Base-by-base conservation (phyloP, 2,329 filamentous ascomycete species). In the Whalleya microplaca region DNA sequence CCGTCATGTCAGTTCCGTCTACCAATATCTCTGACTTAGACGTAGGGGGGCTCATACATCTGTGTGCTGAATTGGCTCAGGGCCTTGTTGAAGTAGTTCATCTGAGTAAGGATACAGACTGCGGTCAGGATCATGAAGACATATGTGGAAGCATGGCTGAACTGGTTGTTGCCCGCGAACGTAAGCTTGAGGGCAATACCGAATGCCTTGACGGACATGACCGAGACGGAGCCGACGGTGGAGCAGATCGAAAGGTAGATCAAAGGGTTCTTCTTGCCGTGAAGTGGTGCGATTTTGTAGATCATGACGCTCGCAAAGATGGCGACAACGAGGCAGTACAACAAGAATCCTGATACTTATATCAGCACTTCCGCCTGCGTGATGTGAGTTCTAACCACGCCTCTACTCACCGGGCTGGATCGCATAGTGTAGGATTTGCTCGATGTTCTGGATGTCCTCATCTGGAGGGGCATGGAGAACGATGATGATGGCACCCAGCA, bases 21-120 rank as follows among this genome's bases (percentile, higher is more conserved):
- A 32, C 23, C 20, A 9, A 21, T 27, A 4, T 37, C 9, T 23
- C 9, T 20, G 12, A 12, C 20, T 2, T 46, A 40, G 45, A 3
- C 46, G 21, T 16, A 32, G 23, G 48, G 40, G 23, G 48, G 5
- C 32, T 45, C 90, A 73, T 83, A 96, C 93, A 99, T 96, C 67
- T 96, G 96, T 29, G 95, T 97, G 27, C 91, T 94, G 76, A 98
- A 99, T 69, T 96, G 92, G 74, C 92, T 96, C 58, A 99, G 79
- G 7, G 95, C 95, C 76, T 99, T 99, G 82, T 99, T 99, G 77
- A 99, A 96, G 76, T 99, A 99, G 76, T 99, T 99, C 95, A 99
- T 98, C 80, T 99, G 95, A 8, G 93, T 97, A 65, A 99, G 75
- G 71, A 99, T 98, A 79, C 95, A 99, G 63, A 97, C 91, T 2